Evolutionary conservation across 495 filamentous ascomycete species (phyloP).

Genomic region (Daldinia grandis): DNA sequence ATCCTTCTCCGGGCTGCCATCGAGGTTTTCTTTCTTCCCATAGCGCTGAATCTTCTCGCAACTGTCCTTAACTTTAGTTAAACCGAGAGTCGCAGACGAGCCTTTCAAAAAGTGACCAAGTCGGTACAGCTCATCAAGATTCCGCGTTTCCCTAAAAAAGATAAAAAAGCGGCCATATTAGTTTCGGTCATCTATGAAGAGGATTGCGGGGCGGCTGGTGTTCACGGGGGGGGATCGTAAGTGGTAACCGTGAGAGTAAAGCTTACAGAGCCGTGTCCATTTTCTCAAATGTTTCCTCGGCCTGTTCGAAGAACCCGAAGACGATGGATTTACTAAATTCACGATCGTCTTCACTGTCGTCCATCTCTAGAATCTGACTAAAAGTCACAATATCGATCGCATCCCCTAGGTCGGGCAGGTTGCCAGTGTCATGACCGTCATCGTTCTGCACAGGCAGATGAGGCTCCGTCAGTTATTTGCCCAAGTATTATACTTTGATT

Average conservation of each 20-base stretch:
- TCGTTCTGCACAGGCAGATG: constrained; percentile 35
- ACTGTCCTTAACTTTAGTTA: constrained; percentile 88
- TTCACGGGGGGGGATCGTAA: constrained; percentile 17
- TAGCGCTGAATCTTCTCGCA: constrained; percentile 98
- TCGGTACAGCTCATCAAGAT: constrained; percentile 77
- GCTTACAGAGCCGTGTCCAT: constrained; percentile 86
- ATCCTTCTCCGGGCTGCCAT: constrained; percentile 71
- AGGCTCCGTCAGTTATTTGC: constrained; percentile 13
- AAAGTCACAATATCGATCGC: constrained; percentile 82
- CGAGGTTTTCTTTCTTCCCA: constrained; percentile 80
- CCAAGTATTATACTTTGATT: constrained; percentile 1
- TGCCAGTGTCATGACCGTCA: constrained; percentile 37
- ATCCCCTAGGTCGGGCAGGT: constrained; percentile 63
- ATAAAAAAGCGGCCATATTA: constrained; percentile 20
- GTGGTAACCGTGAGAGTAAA: constrained; percentile 1
- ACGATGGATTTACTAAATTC: constrained; percentile 85
- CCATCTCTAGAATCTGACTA: constrained; percentile 96
- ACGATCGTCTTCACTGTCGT: constrained; percentile 83
- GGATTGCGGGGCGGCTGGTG: not conserved
- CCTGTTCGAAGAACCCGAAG: constrained; percentile 91
- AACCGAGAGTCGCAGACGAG: constrained; percentile 94
- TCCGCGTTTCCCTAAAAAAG: constrained; percentile 61
- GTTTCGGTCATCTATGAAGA: constrained; percentile 8
- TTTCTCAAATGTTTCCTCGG: constrained; percentile 80
- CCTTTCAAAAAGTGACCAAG: constrained; percentile 97